Evolutionary conservation across 202 grass and related monocot genomes (phyloP), one percentile per base, ranked within the genome.

Genomic region (Miscanthus sacchariflorus): DNA sequence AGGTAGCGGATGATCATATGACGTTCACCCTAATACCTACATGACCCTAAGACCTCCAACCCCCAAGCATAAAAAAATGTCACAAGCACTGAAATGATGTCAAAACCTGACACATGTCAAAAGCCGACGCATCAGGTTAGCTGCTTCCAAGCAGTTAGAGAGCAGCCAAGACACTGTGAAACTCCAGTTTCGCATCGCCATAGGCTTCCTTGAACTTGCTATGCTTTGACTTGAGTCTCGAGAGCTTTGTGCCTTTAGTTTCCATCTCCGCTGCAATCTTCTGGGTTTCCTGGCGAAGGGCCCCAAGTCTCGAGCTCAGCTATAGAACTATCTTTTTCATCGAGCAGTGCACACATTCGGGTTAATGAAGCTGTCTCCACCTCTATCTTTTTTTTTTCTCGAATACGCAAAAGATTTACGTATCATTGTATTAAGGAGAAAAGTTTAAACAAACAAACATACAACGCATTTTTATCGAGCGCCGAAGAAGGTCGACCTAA

Each of bases 241-340:
- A 68, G 30, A 88, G 83, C 7, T 90, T 70, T 24, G 79, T 52
- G 8, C 54, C 46, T n/a, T 84, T 74, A 46, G 14, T 38, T 25
- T 83, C 46, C 80, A 36, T 74, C 69, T 84, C 70, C 25, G n/a
- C 74, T 52, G 68, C 19, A 38, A 90, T 72, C 54, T 66, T 39
- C 80, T 39, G 18, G 19, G 6, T 19, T 75, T 80, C 63, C 36
- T 54, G 6, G 15, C 33, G 82, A 33, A 88, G 76, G 43, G 4
- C 0, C 42, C 66, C 25, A 50, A 92, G 85, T 81, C 74, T 92
- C 65, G 35, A 95, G 78, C 43, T 90, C 70, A 68, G 24, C 13
- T 43, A 88, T 74, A 56, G 66, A 71, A 54, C 18, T 54, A 48
- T 84, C 43, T 24, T 86, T 86, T 64, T 84, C 59, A 68, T 52